These are phyloP conservation scores for Coemansia sp. DNA, from an alignment of 192 early-diverging fungal genomes.

Conservation along the genomic window DNA sequence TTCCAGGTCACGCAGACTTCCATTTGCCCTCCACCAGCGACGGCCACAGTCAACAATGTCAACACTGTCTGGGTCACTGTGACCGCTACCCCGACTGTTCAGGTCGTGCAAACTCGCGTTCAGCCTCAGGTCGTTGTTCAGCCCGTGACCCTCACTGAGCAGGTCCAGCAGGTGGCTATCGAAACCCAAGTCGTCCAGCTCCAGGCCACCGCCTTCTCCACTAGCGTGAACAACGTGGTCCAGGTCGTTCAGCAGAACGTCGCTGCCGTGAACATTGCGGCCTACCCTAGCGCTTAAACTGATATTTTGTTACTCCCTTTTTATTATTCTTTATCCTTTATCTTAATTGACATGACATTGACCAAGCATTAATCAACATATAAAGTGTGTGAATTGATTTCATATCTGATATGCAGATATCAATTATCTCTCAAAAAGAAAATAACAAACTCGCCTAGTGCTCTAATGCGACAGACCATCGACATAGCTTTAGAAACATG, in stretches of 20 bases:
- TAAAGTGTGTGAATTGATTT: too few relatives aligned
- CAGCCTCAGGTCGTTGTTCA: slow-evolving; percentile 54
- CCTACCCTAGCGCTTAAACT: background rate
- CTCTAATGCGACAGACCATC: background rate
- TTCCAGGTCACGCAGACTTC: slow-evolving; percentile 55
- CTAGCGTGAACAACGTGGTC: slow-evolving; percentile 49
- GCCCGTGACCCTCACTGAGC: slow-evolving; percentile 48
- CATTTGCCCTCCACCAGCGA: slow-evolving; percentile 46
- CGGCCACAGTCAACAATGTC: slow-evolving; percentile 44
- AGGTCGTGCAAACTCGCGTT: slow-evolving; percentile 45
- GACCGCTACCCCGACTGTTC: slow-evolving; percentile 50
- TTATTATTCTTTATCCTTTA: background rate
- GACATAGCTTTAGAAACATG: slow-evolving; percentile 32
- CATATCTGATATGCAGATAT: background rate
- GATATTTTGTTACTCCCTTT: background rate
- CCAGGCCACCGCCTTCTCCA: slow-evolving; percentile 43
- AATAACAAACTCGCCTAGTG: background rate
- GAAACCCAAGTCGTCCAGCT: slow-evolving; percentile 46
- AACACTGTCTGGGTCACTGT: slow-evolving; percentile 50
- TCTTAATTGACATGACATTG: slow-evolving; percentile 11
- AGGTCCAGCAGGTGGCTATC: slow-evolving; percentile 45
- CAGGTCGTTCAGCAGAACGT: slow-evolving; percentile 56
- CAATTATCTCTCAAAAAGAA: background rate
- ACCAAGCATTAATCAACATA: background rate
- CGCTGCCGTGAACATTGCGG: slow-evolving; percentile 9